phyloP scores from a whole-genome alignment of 1,284 basidiomycete genomes.

The Uromyces viciae-fabae region DNA sequence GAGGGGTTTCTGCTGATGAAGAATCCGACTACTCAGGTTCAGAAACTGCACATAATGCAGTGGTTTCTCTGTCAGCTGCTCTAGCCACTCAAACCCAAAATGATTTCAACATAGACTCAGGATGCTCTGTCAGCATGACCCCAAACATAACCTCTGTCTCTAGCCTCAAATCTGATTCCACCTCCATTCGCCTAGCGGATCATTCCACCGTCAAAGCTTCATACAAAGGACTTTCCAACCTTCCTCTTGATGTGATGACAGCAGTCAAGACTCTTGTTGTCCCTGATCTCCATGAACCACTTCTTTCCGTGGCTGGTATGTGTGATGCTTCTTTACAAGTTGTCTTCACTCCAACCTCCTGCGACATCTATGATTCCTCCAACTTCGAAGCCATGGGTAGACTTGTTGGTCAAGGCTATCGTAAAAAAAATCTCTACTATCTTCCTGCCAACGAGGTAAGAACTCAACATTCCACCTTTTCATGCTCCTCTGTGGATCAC shows the following conservation, averaged over 20 bases:
- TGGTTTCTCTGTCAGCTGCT: background rate
- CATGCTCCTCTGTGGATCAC: background rate
- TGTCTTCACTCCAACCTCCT: background rate
- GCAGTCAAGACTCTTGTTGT: background rate
- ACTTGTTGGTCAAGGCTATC: background rate
- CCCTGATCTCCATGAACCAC: background rate
- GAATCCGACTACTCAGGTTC: background rate
- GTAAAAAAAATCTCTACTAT: background rate
- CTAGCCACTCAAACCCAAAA: background rate
- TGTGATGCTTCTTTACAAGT: background rate
- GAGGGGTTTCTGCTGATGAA: background rate
- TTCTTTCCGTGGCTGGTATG: background rate
- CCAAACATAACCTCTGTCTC: background rate
- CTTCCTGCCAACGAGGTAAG: background rate
- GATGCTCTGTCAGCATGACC: slow-evolving; percentile 18
- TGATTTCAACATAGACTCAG: background rate
- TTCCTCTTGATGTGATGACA: background rate
- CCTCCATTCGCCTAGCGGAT: background rate
- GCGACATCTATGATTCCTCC: background rate
- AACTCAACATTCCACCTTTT: background rate
- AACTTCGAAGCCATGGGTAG: too few species aligned
- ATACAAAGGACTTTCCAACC: background rate
- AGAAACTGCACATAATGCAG: background rate
- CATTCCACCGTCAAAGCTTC: background rate
- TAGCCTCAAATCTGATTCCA: background rate